Percentiles rank a stretch among this genome's conserved stretches.
Conservation (phyloP, 2,329 filamentous ascomycete genomes). For the Hymenoscyphus occultus region DNA sequence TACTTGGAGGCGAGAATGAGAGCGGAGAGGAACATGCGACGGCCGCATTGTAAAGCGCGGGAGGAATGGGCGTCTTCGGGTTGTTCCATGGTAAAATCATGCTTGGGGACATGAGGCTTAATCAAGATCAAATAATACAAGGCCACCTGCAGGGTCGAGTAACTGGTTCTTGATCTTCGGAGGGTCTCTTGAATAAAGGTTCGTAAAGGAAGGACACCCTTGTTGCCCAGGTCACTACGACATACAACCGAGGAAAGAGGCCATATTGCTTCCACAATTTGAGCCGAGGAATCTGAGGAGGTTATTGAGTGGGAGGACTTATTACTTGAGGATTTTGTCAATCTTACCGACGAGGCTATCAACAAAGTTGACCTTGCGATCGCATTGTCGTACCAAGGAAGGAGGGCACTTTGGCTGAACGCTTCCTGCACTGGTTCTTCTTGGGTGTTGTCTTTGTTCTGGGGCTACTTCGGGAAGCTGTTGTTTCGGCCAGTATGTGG, state of each 20-base stretch:
- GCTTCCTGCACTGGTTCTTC: constrained; percentile 53
- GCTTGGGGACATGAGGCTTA: constrained; percentile 79
- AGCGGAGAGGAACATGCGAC: constrained; percentile 94
- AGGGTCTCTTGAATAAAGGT: constrained; percentile 98
- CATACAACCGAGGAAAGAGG: constrained; percentile 80
- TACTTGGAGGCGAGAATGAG: constrained; percentile 97
- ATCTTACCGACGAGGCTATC: constrained; percentile 95
- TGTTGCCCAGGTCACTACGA: constrained; percentile 67
- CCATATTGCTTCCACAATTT: constrained; percentile 98
- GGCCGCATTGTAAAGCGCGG: constrained; percentile 87
- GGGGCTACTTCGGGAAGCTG: constrained; percentile 47
- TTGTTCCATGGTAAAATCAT: constrained; percentile 86
- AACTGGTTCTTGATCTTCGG: constrained; percentile 90
- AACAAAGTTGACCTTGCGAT: constrained; percentile 93
- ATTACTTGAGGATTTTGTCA: constrained; percentile 29
- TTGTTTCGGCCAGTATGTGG: constrained; percentile 35
- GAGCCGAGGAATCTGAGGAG: constrained; percentile 83
- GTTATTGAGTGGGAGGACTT: constrained; percentile 38
- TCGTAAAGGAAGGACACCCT: constrained; percentile 81
- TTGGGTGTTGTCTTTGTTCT: constrained; percentile 63
- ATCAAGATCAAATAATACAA: constrained; percentile 95
- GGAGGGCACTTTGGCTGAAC: constrained; percentile 64
- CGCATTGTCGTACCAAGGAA: constrained; percentile 76
- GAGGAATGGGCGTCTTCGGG: constrained; percentile 66
- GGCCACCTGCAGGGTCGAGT: constrained; percentile 94